Conservation (phyloP, 768 basidiomycete species). For the Rhodotorula paludigena region DNA sequence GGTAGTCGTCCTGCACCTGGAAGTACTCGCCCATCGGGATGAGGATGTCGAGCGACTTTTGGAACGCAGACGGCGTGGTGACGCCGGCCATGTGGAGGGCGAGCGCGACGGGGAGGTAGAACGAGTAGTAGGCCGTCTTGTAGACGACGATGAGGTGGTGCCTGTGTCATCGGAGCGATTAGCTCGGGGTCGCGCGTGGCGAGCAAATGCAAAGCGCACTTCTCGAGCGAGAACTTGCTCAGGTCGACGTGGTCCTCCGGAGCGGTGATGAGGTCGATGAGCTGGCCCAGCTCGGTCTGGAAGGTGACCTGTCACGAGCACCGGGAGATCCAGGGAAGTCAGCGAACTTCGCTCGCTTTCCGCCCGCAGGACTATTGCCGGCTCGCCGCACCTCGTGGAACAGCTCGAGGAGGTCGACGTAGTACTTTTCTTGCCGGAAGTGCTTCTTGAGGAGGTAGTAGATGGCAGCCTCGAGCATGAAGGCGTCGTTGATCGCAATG, state of each 20-base stretch:
- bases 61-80: slow-evolving; percentile 59
- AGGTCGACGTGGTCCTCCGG: slow-evolving; percentile 85
- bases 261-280: slow-evolving; percentile 92
- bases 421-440: slow-evolving; percentile 73
- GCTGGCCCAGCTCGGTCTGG: slow-evolving; percentile 92
- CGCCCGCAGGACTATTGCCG: too few relatives aligned
- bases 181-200: neutral
- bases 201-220: slow-evolving; percentile 52
- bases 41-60: slow-evolving; percentile 70
- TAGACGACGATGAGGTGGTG: slow-evolving; percentile 89
- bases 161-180: too few relatives aligned
- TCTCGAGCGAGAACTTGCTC: slow-evolving; percentile 75
- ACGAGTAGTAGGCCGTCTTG: slow-evolving; percentile 97
- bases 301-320: slow-evolving; percentile 55
- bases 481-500: slow-evolving; percentile 91
- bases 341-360: neutral
- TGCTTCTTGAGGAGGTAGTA: slow-evolving; percentile 82
- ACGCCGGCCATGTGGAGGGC: slow-evolving; percentile 68
- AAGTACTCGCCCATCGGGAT: slow-evolving; percentile 95
- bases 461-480: slow-evolving; percentile 93
- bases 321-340: neutral
- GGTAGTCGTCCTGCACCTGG: slow-evolving; percentile 96
- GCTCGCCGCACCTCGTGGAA: slow-evolving; percentile 68
- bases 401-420: slow-evolving; percentile 81
- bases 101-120: slow-evolving; percentile 95